phyloP scores from a whole-genome alignment of 2,329 filamentous ascomycete species.

The Ramularia endophylla region DNA sequence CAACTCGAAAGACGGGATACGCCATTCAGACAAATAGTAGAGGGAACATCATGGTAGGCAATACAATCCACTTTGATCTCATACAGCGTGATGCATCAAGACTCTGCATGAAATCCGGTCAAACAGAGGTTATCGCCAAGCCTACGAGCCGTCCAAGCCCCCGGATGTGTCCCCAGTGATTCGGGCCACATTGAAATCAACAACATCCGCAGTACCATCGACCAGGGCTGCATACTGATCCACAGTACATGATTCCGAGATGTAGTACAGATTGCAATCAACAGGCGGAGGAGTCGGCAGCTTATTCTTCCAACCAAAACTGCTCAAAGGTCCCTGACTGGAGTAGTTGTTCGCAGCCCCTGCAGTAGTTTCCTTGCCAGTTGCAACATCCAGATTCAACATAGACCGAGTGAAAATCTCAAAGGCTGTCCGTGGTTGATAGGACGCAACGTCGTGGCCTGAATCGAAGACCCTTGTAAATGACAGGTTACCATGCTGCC shows the following conservation, averaged over 20 bases:
- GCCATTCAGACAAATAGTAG: no score
- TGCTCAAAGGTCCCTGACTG: constrained; percentile 34
- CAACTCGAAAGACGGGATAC: no score
- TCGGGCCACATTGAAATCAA: constrained; percentile 43
- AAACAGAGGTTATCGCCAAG: no score
- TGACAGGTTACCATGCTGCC: constrained; percentile 31
- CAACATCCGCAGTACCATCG: constrained; percentile 42
- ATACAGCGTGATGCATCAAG: no score
- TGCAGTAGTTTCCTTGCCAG: constrained; percentile 41
- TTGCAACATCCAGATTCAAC: constrained; percentile 49
- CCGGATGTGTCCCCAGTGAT: no score
- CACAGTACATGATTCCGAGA: constrained; percentile 37
- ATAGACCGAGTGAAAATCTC: constrained; percentile 50
- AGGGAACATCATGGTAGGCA: no score
- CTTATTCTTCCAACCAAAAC: constrained; percentile 42
- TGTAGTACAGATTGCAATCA: constrained; percentile 41
- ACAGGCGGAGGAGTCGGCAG: constrained; percentile 34
- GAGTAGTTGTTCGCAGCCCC: constrained; percentile 36
- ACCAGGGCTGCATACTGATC: constrained; percentile 39
- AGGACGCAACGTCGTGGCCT: constrained; percentile 30
- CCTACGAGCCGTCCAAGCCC: no score
- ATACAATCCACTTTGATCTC: no score
- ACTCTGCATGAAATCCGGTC: no score
- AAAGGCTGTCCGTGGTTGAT: constrained; percentile 51
- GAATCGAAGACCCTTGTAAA: constrained; percentile 32